Evolutionary conservation across 2,329 filamentous ascomycete genomes (phyloP).

Genomic region (Endothia cerciana): DNA sequence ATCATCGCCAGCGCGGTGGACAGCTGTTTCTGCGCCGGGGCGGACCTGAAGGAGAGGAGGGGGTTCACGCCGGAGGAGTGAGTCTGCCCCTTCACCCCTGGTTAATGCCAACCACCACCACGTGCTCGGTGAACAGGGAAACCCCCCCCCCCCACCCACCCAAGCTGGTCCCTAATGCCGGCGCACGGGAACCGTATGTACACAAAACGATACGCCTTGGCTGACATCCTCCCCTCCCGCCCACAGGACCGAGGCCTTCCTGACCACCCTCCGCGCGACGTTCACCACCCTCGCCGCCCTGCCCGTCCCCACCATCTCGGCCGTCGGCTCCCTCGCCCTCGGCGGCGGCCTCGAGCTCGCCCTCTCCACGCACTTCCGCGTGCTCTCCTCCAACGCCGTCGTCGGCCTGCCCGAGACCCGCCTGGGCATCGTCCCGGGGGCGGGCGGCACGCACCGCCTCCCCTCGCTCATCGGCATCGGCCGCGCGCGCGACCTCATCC

Average conservation of each 20-base stretch:
- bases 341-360: slow-evolving; percentile 94
- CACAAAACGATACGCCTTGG: not conserved
- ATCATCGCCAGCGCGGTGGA: slow-evolving; percentile 87
- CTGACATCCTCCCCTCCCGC: not conserved
- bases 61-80: slow-evolving; percentile 80
- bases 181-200: too few relatives aligned
- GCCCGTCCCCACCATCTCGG: slow-evolving; percentile 87
- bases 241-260: slow-evolving; percentile 76
- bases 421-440: slow-evolving; percentile 91
- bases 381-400: slow-evolving; percentile 77
- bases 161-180: too few relatives aligned
- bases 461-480: slow-evolving; percentile 78
- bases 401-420: slow-evolving; percentile 90
- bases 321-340: slow-evolving; percentile 82
- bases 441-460: slow-evolving; percentile 88
- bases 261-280: slow-evolving; percentile 74
- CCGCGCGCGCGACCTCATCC: slow-evolving; percentile 85
- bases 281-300: slow-evolving; percentile 74
- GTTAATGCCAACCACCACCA: not conserved
- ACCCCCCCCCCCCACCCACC: too few relatives aligned
- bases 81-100: slow-evolving; percentile 35
- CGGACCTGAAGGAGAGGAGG: slow-evolving; percentile 87
- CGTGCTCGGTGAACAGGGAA: too few relatives aligned
- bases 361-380: slow-evolving; percentile 84
- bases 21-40: slow-evolving; percentile 87